Base-by-base conservation (phyloP, 495 filamentous ascomycete species). In the Aspergillus avenaceus region DNA sequence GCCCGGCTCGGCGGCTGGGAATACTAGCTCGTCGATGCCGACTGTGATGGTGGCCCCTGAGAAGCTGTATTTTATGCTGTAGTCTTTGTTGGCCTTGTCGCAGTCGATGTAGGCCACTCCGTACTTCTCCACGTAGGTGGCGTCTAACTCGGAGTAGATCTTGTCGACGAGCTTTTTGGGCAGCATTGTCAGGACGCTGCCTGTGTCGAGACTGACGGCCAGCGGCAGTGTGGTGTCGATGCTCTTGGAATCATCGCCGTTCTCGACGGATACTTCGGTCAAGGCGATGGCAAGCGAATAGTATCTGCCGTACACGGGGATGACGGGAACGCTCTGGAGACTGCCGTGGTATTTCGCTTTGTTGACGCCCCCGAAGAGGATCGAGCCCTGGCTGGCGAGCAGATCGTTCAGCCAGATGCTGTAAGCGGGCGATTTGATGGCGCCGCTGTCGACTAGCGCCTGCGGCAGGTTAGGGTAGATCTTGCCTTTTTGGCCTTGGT, bases 341-440 rank as follows among this genome's bases (percentile, higher is more conserved):
- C 70, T 57, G 27, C 86, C 88, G 0, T 59, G 59, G 71, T 84
- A 96, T 59, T 88, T 84, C 11, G 76, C 84, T 8, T 81, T 84
- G 71, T 96, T 86, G 50, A 96, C 80, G 44, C 90, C 91, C 21
- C 91, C 91, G 58, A 96, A 96, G 12, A 96, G 76, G 50, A 96
- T 85, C 55, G 76, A 83, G 24, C 91, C 91, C n/a, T 75, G 84
- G 55, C 71, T 74, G 19, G 81, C 72, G 48, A 84, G 75, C 1
- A 91, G 75, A 55, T 91, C 87, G 70, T 95, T 90, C 24, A 96
- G 76, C 90, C 90, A 96, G 0, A 96, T 66, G 52, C 82, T 87
- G 66, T 91, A 96, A 16, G 88, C 88, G 36, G 82, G 81, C 12
- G 86, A 82, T 28, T 82, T 76, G 61, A 91, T 93, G 38, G 78